A percentile compares a stretch with the other conserved stretches of the same genome.
phyloP scores from a whole-genome alignment of 495 filamentous ascomycete species.

The Chaetomium tenue region DNA sequence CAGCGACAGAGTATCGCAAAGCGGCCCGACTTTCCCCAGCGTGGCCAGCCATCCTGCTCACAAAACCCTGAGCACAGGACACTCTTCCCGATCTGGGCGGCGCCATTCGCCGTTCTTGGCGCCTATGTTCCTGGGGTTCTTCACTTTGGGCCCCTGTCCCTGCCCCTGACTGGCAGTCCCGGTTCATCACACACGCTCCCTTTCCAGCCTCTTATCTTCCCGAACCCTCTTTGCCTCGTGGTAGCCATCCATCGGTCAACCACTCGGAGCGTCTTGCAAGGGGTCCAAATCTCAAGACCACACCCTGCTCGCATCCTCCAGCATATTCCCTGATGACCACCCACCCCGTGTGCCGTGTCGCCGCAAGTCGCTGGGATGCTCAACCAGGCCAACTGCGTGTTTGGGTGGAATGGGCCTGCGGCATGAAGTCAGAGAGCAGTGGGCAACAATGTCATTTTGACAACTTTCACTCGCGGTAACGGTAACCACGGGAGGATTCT shows the following conservation, averaged over 20 bases:
- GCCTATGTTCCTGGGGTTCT: conserved; percentile 19
- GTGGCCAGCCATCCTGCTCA: conserved; percentile 5
- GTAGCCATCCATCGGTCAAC: conserved; percentile 32
- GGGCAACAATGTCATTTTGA: not conserved
- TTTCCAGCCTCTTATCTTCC: conserved; percentile 36
- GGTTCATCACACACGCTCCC: conserved; percentile 29
- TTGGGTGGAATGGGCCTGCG: not conserved
- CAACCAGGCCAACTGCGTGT: not conserved
- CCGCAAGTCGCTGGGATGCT: not conserved
- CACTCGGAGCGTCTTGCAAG: conserved; percentile 13
- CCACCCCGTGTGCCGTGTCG: not conserved
- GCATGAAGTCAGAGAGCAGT: not conserved
- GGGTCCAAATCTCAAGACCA: not conserved
- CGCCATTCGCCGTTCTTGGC: conserved; percentile 32
- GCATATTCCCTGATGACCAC: conserved; percentile 8
- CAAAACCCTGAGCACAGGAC: conserved; percentile 11
- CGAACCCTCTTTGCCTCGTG: conserved; percentile 44
- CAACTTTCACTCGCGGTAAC: not conserved
- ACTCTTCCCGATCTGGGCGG: conserved; percentile 29
- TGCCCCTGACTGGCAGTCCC: conserved; percentile 34
- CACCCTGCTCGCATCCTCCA: conserved; percentile 16
- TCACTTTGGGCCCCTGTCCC: conserved; percentile 29
- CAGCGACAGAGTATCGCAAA: conserved; percentile 3
- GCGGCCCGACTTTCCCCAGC: conserved; percentile 19
- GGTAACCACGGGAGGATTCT: conserved; percentile 4